Percentiles rank a stretch among this genome's conserved stretches.
phyloP scores from a whole-genome alignment of 768 basidiomycete species.

The Boletus coccyginus region DNA sequence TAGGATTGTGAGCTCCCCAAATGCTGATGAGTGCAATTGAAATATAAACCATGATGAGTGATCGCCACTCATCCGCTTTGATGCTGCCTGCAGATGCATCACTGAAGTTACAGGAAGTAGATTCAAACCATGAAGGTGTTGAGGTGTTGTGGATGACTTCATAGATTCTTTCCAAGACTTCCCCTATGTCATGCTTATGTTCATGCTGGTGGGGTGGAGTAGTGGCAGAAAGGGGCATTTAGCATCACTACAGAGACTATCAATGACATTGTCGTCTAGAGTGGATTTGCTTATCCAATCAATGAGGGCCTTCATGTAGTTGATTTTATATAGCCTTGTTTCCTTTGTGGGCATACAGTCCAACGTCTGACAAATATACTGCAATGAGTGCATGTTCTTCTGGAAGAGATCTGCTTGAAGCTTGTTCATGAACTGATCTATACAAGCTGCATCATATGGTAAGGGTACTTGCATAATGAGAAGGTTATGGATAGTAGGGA shows the following conservation, averaged over 20 bases:
- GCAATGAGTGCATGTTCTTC: slow-evolving; percentile 1
- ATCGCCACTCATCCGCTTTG: slow-evolving; percentile 4
- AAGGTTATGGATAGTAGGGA: slow-evolving; percentile 2
- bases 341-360: neutral
- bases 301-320: slow-evolving; percentile 1
- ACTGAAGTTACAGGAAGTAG: slow-evolving; percentile 26
- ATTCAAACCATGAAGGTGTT: slow-evolving; percentile 11
- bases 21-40: neutral
- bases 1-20: neutral
- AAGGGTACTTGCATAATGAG: neutral
- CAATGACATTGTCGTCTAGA: neutral
- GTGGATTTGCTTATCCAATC: slow-evolving; percentile 11
- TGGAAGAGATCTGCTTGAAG: neutral
- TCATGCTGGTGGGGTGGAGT: neutral
- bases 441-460: neutral
- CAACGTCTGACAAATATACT: neutral
- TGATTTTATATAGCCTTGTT: neutral
- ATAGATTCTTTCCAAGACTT: neutral
- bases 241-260: neutral
- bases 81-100: neutral
- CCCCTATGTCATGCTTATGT: neutral
- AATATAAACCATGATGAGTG: neutral
- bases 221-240: neutral
- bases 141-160: neutral
- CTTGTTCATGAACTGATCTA: neutral